A percentile compares a stretch with the other conserved stretches of the same genome.
Conservation (phyloP, 2,329 filamentous ascomycete genomes). For the Aureobasidium sp. region DNA sequence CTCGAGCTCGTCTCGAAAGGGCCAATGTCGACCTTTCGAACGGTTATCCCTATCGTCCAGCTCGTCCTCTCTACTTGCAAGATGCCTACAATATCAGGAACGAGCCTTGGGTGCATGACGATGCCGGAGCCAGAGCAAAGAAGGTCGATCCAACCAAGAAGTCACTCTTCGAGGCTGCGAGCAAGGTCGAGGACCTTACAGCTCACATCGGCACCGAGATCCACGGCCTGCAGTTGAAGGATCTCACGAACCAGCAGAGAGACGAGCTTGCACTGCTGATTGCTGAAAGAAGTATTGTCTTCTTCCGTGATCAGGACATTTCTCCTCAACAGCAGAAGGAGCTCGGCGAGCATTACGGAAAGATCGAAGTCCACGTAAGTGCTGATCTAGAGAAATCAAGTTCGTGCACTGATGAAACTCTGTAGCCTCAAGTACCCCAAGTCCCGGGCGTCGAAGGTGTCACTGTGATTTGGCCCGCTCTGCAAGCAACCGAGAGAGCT, state of each 20-base stretch:
- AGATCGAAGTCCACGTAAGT: slow-evolving; percentile 55
- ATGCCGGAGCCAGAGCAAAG: slow-evolving; percentile 56
- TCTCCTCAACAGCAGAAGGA: slow-evolving; percentile 56
- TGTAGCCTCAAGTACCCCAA: slow-evolving; percentile 57
- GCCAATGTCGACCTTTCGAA: slow-evolving; percentile 62
- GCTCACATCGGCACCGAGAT: slow-evolving; percentile 59
- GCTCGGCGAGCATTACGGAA: slow-evolving; percentile 57
- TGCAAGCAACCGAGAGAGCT: slow-evolving; percentile 54
- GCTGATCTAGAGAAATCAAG: background rate
- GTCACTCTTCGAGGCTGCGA: slow-evolving; percentile 53
- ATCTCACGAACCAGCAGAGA: slow-evolving; percentile 51
- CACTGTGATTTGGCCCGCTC: slow-evolving; percentile 59
- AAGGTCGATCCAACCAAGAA: slow-evolving; percentile 42
- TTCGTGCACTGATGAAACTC: background rate
- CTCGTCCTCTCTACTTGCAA: slow-evolving; percentile 60
- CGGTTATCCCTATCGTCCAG: slow-evolving; percentile 65
- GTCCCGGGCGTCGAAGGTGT: slow-evolving; percentile 61
- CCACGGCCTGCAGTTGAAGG: slow-evolving; percentile 56
- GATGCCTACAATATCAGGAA: slow-evolving; percentile 62
- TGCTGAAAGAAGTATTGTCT: slow-evolving; percentile 59
- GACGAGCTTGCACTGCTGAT: slow-evolving; percentile 58
- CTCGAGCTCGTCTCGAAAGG: slow-evolving; percentile 56
- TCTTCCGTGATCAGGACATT: slow-evolving; percentile 57
- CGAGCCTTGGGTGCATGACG: slow-evolving; percentile 42
- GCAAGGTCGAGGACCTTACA: slow-evolving; percentile 56